A percentile compares a stretch with the other conserved stretches of the same genome.
These are phyloP conservation scores for Penicillium longicatenatum DNA, from an alignment of 495 filamentous ascomycete genomes.

Conservation along the genomic window DNA sequence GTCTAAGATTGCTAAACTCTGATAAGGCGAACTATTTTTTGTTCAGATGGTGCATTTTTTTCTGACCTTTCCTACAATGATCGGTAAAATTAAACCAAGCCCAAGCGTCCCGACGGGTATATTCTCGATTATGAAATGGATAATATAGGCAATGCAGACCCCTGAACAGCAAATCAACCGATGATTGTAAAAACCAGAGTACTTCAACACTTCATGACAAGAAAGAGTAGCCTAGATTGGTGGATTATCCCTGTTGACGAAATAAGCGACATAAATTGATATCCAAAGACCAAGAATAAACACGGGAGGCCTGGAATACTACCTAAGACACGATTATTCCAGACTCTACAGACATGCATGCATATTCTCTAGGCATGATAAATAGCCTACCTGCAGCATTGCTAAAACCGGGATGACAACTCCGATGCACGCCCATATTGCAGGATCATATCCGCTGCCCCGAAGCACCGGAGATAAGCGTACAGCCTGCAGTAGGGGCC, in stretches of 20 bases:
- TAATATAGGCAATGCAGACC: background rate
- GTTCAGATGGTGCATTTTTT: background rate
- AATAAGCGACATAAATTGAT: background rate
- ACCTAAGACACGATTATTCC: background rate
- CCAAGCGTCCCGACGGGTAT: background rate
- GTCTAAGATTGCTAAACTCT: background rate
- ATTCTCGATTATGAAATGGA: background rate
- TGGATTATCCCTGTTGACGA: background rate
- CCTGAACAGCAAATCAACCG: background rate
- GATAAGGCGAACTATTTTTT: background rate
- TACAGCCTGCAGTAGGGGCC: background rate
- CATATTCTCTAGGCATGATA: background rate
- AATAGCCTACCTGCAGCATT: background rate
- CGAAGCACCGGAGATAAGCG: conserved; percentile 6
- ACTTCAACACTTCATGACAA: background rate
- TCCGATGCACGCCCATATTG: background rate
- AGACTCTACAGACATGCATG: background rate
- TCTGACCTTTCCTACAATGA: background rate
- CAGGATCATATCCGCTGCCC: conserved; percentile 1
- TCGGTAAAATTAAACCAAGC: background rate
- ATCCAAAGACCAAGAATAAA: background rate
- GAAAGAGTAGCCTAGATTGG: background rate
- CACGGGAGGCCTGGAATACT: no score
- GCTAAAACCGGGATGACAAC: background rate
- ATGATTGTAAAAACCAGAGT: background rate